phyloP scores from a whole-genome alignment of 345 rosid species.

The Citrus medica region DNA sequence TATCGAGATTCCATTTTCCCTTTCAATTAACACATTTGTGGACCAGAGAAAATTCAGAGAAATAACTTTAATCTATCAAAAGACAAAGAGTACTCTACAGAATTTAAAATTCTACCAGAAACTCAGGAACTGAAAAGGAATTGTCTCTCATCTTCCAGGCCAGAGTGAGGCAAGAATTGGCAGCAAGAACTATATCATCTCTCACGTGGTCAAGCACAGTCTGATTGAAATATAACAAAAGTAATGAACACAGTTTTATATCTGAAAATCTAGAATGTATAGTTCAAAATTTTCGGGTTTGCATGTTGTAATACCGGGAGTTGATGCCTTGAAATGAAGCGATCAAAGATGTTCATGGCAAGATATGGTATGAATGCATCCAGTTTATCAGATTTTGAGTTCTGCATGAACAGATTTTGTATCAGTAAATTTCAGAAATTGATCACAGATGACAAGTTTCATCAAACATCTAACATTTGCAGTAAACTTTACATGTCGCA shows the following conservation, averaged over 20 bases:
- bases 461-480: too few species aligned
- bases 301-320: not conserved
- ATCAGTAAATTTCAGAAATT: not conserved
- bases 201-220: not conserved
- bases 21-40: not conserved
- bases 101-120: not conserved
- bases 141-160: not conserved
- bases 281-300: not conserved
- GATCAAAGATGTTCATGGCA: conserved; percentile 3
- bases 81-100: not conserved
- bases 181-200: not conserved
- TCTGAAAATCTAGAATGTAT: not conserved
- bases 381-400: not conserved
- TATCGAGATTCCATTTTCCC: not conserved
- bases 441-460: not conserved
- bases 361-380: conserved; percentile 4
- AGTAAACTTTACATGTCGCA: too few species aligned
- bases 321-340: conserved; percentile 4
- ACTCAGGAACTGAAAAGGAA: not conserved
- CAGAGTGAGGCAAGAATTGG: not conserved
- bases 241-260: not conserved
- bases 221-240: not conserved
- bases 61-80: not conserved
- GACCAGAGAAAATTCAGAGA: not conserved
- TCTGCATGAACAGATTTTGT: not conserved